A percentile compares a stretch with the other conserved stretches of the same genome.
Conservation (phyloP, 2,329 filamentous ascomycete genomes). For the Colletotrichum sp. region DNA sequence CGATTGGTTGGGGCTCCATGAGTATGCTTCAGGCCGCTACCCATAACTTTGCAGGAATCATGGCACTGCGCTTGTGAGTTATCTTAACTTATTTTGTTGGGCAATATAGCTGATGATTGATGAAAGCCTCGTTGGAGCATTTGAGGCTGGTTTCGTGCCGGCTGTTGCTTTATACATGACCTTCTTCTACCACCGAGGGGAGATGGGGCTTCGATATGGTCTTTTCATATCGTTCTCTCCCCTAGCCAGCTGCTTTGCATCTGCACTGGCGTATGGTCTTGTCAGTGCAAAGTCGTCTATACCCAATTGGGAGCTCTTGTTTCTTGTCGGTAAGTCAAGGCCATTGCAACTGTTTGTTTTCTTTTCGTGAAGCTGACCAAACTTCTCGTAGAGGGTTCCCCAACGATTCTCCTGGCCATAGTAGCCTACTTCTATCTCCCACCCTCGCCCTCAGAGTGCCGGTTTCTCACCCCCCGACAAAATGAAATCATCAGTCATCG, state of each 20-base stretch:
- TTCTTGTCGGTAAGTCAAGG: constrained; percentile 53
- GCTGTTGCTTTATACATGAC: constrained; percentile 48
- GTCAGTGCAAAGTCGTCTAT: constrained; percentile 60
- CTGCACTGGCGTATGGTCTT: constrained; percentile 69
- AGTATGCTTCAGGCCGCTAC: constrained; percentile 35
- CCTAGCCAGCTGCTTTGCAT: constrained; percentile 71
- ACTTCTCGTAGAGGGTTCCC: constrained; percentile 54
- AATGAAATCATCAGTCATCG: constrained; percentile 60
- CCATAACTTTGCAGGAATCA: constrained; percentile 37
- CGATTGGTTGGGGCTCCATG: constrained; percentile 10
- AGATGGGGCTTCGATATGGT: constrained; percentile 74
- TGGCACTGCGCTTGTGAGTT: constrained; percentile 35
- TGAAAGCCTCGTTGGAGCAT: constrained; percentile 37
- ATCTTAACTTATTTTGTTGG: constrained; percentile 29
- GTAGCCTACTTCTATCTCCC: constrained; percentile 60
- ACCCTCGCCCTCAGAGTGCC: constrained; percentile 55
- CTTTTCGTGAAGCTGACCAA: not conserved
- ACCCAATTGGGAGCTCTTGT: constrained; percentile 68
- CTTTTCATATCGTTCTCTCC: constrained; percentile 73
- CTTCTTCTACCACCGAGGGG: constrained; percentile 54
- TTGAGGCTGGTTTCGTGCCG: constrained; percentile 47
- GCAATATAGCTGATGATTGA: not conserved
- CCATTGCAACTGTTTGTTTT: not conserved
- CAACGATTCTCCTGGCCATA: constrained; percentile 59
- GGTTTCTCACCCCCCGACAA: constrained; percentile 62